Conservation (phyloP, 129 eudicot species). For the Dittrichia graveolens region DNA sequence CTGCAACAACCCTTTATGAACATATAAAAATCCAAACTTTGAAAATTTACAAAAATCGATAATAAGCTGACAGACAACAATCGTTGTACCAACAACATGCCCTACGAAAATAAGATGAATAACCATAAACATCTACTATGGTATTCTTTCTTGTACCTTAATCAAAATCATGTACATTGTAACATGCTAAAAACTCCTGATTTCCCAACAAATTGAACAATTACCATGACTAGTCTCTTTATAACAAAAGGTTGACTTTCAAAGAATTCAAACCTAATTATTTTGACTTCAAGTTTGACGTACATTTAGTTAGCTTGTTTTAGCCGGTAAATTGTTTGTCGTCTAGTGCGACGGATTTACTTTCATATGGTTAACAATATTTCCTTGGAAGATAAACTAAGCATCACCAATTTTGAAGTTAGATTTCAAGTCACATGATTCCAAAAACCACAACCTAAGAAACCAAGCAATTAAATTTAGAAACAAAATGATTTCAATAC, state of each 20-base stretch:
- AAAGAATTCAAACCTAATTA: background rate
- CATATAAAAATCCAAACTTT: too few species aligned
- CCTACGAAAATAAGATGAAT: background rate
- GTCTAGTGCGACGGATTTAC: background rate
- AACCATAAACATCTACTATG: background rate
- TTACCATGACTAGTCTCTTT: background rate
- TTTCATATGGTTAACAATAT: background rate
- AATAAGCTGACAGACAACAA: constrained; percentile 7
- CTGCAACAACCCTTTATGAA: too few species aligned
- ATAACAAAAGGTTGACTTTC: background rate
- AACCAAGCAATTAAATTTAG: constrained; percentile 18
- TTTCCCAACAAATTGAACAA: background rate
- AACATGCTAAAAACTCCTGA: constrained; percentile 14
- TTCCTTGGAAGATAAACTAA: background rate
- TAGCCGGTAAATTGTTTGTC: background rate
- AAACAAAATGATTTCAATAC: background rate
- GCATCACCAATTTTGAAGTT: background rate
- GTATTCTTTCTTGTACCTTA: constrained; percentile 7
- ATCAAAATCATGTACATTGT: background rate
- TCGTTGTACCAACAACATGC: background rate
- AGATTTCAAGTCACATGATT: background rate
- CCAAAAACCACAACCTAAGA: background rate
- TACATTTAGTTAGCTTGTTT: constrained; percentile 1
- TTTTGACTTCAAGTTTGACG: background rate
- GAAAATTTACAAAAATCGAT: too few species aligned